phyloP scores from a whole-genome alignment of 2,329 filamentous ascomycete species.

The Pseudophaeomoniella oleicola region DNA sequence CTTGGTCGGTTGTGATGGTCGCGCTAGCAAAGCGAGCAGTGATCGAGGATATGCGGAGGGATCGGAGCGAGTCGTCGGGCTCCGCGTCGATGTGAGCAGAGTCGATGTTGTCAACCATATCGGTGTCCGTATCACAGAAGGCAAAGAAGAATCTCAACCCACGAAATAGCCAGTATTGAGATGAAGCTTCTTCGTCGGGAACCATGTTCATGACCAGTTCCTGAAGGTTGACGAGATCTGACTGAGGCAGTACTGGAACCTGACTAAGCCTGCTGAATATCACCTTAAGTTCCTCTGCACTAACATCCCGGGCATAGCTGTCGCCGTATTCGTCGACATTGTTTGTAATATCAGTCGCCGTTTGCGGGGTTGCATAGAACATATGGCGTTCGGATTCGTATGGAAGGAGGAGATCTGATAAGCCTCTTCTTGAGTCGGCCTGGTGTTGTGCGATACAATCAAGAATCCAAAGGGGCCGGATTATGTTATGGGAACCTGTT shows the following conservation, averaged over 20 bases:
- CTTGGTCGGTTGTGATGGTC: slow-evolving; percentile 32
- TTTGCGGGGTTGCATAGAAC: slow-evolving; percentile 49
- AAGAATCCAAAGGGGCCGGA: slow-evolving; percentile 68
- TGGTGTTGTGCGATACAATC: slow-evolving; percentile 55
- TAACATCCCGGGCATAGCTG: slow-evolving; percentile 62
- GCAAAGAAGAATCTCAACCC: slow-evolving; percentile 30
- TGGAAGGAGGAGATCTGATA: slow-evolving; percentile 47
- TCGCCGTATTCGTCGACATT: slow-evolving; percentile 70
- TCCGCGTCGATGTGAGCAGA: slow-evolving; percentile 3
- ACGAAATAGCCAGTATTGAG: slow-evolving; percentile 31
- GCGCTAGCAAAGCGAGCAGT: slow-evolving; percentile 59
- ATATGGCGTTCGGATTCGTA: slow-evolving; percentile 53
- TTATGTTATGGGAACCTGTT: slow-evolving; percentile 52
- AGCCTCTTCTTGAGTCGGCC: slow-evolving; percentile 37
- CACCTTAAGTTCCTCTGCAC: slow-evolving; percentile 42
- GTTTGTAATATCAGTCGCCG: slow-evolving; percentile 37
- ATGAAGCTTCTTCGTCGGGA: not conserved
- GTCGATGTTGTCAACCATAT: slow-evolving; percentile 9
- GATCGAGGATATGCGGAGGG: slow-evolving; percentile 34
- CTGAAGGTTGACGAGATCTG: not conserved
- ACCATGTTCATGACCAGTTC: not conserved
- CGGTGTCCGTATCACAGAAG: slow-evolving; percentile 5
- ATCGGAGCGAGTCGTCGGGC: slow-evolving; percentile 7
- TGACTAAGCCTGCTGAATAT: slow-evolving; percentile 9
- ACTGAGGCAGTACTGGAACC: not conserved